These are phyloP conservation scores for Hortiboletus campestris DNA, from an alignment of 768 basidiomycete species.

Conservation along the genomic window DNA sequence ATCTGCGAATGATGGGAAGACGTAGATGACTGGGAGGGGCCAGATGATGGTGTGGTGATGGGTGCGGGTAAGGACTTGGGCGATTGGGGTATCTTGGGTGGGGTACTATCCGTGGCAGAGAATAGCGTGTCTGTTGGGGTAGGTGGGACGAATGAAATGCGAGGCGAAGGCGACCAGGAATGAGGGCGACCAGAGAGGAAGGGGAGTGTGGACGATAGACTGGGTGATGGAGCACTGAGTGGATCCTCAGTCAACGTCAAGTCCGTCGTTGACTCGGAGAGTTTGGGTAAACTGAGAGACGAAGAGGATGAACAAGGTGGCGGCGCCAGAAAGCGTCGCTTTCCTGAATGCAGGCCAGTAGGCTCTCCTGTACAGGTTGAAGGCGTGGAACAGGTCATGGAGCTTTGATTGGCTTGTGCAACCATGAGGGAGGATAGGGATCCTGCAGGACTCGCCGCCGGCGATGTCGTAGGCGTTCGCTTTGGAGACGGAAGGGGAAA, in stretches of 20 bases:
- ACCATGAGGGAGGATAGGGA: slow-evolving; percentile 27
- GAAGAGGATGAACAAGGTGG: slow-evolving; percentile 25
- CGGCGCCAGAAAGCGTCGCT: slow-evolving; percentile 18
- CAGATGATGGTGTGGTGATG: not conserved
- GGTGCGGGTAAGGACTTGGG: not conserved
- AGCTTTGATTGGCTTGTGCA: not conserved
- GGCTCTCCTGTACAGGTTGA: slow-evolving; percentile 22
- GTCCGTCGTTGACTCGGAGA: slow-evolving; percentile 11
- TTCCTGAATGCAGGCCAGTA: not conserved
- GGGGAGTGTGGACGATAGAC: slow-evolving; percentile 19
- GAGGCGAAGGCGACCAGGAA: slow-evolving; percentile 8
- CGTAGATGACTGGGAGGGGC: not conserved
- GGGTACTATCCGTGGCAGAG: not conserved
- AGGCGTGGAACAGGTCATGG: slow-evolving; percentile 5
- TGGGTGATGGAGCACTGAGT: slow-evolving; percentile 23
- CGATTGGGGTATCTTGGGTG: not conserved
- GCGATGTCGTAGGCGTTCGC: slow-evolving; percentile 48
- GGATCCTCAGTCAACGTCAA: slow-evolving; percentile 3
- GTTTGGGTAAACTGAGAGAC: slow-evolving; percentile 23
- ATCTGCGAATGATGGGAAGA: slow-evolving; percentile 3
- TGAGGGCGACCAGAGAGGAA: slow-evolving; percentile 23
- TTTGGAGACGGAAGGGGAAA: slow-evolving; percentile 61
- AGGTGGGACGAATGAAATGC: slow-evolving; percentile 6
- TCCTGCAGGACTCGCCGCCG: slow-evolving; percentile 33
- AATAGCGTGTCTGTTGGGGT: not conserved